Evolutionary conservation across 345 rosid species (phyloP).

Genomic region (Rhizophora mangle): DNA sequence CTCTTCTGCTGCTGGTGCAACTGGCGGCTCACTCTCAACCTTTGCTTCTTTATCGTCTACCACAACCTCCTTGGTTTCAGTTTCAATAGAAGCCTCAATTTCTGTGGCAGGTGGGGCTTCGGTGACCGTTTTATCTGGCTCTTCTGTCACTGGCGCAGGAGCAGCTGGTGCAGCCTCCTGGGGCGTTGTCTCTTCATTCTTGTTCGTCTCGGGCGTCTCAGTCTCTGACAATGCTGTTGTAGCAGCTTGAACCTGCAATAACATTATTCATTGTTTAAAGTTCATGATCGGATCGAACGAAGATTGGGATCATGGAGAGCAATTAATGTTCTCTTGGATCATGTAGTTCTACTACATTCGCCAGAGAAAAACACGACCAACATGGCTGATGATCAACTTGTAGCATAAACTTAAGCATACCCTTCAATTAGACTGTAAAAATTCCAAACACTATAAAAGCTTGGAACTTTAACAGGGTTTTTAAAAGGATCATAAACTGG

Average conservation of each 20-base stretch:
- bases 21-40: conserved; percentile 23
- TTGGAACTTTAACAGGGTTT: neutral
- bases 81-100: conserved; percentile 37
- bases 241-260: conserved; percentile 42
- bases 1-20: conserved; percentile 23
- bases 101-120: conserved; percentile 12
- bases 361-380: too few relatives aligned
- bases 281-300: neutral
- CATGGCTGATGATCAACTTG: too few relatives aligned
- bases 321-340: too few relatives aligned
- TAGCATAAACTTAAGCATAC: too few relatives aligned
- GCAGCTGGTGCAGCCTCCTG: conserved; percentile 29
- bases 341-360: too few relatives aligned
- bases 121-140: conserved; percentile 19
- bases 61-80: conserved; percentile 38
- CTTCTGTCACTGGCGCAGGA: conserved; percentile 23
- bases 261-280: neutral
- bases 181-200: conserved; percentile 32
- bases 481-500: neutral
- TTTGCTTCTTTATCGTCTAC: conserved; percentile 27
- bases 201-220: conserved; percentile 36
- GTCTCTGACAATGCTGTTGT: conserved; percentile 40
- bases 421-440: too few relatives aligned
- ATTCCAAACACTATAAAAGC: neutral
- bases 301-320: too few relatives aligned